Base-by-base conservation (phyloP, 1,284 basidiomycete species). In the Rhodotorula glutinis region DNA sequence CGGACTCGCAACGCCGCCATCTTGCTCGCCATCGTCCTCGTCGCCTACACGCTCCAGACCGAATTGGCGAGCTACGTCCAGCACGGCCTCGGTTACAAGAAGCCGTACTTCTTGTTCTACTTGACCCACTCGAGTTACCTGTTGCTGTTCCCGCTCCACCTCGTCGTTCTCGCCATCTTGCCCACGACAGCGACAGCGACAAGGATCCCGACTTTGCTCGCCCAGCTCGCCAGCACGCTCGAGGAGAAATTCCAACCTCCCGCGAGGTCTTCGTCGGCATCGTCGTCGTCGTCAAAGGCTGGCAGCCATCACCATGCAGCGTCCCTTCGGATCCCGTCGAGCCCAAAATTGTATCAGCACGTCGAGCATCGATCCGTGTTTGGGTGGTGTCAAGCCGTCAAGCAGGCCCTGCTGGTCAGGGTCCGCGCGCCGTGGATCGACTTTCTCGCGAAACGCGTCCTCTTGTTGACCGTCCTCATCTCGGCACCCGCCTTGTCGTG, bases 21-120 rank as follows among this genome's bases (percentile, higher is more conserved):
- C 19, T 51, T 68, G 38, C 53, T 68, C 41, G 51, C 16, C 23
- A 33, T 61, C 59, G 66, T 63, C 29, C 59, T 68, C 44, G 40
- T 52, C 11, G 55, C 64, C 33, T 73, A 73, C 64, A 71, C 72
- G 8, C 30, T 72, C 17, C 74, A 74, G 52, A 74, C 71, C 9
- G 63, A 71, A 54, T 51, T 62, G 55, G 44, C 67, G 25, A 75
- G 89, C 87, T 88, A 90, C 79, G 85, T 91, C 19, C 89, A 91
- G 79, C 86, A 85, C 2, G 83, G 80, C 2, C 79, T 89, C 38
- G 83, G 81, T 38, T 92, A 86, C 80, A 81, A 84, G 57, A 87
- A 90, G 61, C 88, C 90, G 2, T 91, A 85, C 80, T 86, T 91
- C 71, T 79, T 90, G 70, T 88, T 91, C 88, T 90, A 74, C 72